A percentile compares a stretch with the other conserved stretches of the same genome.
These are phyloP conservation scores for Penicillium expansum DNA, from an alignment of 2,329 filamentous ascomycete genomes.

Conservation along the genomic window DNA sequence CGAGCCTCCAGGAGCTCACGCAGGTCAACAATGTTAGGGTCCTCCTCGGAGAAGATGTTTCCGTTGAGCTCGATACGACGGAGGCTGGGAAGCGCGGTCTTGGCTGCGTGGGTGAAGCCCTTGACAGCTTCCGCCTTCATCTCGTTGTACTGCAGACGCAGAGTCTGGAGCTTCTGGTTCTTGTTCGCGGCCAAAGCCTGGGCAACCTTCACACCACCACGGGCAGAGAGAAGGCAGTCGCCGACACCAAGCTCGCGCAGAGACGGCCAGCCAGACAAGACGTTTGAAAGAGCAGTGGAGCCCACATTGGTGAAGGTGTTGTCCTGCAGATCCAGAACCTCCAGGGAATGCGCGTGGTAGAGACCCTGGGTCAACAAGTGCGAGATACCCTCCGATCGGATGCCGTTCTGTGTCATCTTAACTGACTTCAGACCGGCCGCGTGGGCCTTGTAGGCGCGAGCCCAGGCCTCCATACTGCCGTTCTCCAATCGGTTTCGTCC, in stretches of 20 bases:
- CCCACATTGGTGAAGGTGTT: conserved; percentile 90
- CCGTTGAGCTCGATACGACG: conserved; percentile 91
- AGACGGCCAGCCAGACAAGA: conserved; percentile 69
- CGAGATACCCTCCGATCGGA: conserved; percentile 87
- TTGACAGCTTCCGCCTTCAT: conserved; percentile 75
- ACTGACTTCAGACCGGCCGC: conserved; percentile 72
- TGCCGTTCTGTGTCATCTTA: conserved; percentile 98
- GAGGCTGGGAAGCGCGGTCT: conserved; percentile 67
- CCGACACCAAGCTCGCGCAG: conserved; percentile 83
- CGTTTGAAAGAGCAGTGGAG: conserved; percentile 72
- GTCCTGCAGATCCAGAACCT: conserved; percentile 87
- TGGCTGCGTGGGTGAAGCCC: conserved; percentile 66
- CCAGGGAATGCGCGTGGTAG: conserved; percentile 64
- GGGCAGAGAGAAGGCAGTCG: conserved; percentile 77
- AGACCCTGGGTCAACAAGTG: conserved; percentile 77
- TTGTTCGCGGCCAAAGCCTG: conserved; percentile 69
- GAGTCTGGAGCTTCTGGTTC: conserved; percentile 74
- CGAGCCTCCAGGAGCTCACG: conserved; percentile 71
- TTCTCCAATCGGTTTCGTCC: conserved; percentile 94
- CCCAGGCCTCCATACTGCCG: conserved; percentile 95
- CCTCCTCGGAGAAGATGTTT: conserved; percentile 89
- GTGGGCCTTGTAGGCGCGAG: conserved; percentile 79
- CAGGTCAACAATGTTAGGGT: conserved; percentile 66
- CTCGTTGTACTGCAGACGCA: conserved; percentile 92
- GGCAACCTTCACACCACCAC: conserved; percentile 72